phyloP scores from a whole-genome alignment of 2,329 filamentous ascomycete genomes.

The Sarocladium kiliense region DNA sequence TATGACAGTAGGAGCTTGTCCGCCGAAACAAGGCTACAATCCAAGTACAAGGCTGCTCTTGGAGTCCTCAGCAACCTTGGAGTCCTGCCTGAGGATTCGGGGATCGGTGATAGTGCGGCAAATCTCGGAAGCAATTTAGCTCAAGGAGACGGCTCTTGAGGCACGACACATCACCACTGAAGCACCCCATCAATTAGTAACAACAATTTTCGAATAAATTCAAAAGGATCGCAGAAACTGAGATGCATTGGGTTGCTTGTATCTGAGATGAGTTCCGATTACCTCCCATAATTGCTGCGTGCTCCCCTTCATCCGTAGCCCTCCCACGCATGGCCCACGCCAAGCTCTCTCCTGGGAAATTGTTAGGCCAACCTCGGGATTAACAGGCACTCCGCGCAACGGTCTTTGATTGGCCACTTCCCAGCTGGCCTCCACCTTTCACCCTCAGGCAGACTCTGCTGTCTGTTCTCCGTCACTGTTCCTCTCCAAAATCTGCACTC shows the following conservation, averaged over 20 bases:
- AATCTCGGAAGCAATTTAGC: constrained; percentile 1
- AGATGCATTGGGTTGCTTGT: no score
- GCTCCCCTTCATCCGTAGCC: constrained; percentile 1
- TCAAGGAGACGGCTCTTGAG: not conserved
- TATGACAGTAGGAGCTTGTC: no score
- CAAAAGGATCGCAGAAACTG: not conserved
- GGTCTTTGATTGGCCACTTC: constrained; percentile 27
- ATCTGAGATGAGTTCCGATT: not conserved
- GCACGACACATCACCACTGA: not conserved
- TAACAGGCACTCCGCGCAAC: constrained; percentile 32
- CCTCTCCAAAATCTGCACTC: constrained; percentile 39
- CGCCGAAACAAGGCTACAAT: not conserved
- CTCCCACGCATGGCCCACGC: constrained; percentile 6
- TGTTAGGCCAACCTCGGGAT: constrained; percentile 29
- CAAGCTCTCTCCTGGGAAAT: constrained; percentile 21
- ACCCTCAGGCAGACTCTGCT: constrained; percentile 38
- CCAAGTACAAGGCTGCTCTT: not conserved
- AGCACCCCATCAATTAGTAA: not conserved
- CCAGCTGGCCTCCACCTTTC: constrained; percentile 30
- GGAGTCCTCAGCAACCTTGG: not conserved
- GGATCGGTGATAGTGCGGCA: constrained; percentile 2
- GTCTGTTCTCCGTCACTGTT: constrained; percentile 25
- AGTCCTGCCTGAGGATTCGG: not conserved
- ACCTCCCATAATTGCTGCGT: not conserved
- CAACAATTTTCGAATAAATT: not conserved